Evolutionary conservation across 106 monocot species (phyloP).

Genomic region (Dendrobium catenatum): DNA sequence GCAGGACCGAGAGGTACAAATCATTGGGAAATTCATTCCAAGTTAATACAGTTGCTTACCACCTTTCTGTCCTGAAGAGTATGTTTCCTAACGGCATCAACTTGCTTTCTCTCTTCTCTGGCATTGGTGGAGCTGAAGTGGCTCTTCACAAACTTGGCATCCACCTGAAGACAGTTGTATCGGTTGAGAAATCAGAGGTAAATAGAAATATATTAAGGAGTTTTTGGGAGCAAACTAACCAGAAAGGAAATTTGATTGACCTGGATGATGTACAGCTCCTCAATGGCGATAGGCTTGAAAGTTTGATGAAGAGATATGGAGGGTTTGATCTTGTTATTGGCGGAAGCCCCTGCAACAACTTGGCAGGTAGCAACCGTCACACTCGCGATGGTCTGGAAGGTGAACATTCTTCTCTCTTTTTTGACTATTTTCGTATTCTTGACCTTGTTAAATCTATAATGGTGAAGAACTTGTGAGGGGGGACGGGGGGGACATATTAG

Average conservation of each 20-base stretch:
- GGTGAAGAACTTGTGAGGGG: constrained; percentile 18
- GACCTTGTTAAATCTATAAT: constrained; percentile 57
- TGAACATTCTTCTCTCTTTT: constrained; percentile 60
- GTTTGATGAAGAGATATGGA: constrained; percentile 10
- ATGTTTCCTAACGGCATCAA: constrained; percentile 51
- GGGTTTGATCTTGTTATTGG: constrained; percentile 8
- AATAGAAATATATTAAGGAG: constrained; percentile 46
- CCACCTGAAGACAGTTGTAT: constrained; percentile 41
- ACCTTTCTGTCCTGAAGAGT: constrained; percentile 40
- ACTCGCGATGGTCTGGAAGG: constrained; percentile 70
- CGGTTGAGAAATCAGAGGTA: constrained; percentile 54
- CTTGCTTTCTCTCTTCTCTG: constrained; percentile 54
- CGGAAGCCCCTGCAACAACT: constrained; percentile 52
- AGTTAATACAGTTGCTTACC: constrained; percentile 57
- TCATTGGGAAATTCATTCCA: constrained; percentile 64
- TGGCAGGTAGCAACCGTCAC: constrained; percentile 48
- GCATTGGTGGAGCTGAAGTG: constrained; percentile 68
- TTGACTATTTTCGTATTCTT: constrained; percentile 67
- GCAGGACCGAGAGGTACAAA: constrained; percentile 44
- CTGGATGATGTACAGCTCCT: constrained; percentile 45
- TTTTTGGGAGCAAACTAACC: constrained; percentile 62
- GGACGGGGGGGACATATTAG: neutral
- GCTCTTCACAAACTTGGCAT: constrained; percentile 55
- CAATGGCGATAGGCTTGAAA: constrained; percentile 28
- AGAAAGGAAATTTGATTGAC: constrained; percentile 40